Evolutionary conservation across 352 stramenopile species (phyloP).

Genomic region (Phytopythium aichiense): DNA sequence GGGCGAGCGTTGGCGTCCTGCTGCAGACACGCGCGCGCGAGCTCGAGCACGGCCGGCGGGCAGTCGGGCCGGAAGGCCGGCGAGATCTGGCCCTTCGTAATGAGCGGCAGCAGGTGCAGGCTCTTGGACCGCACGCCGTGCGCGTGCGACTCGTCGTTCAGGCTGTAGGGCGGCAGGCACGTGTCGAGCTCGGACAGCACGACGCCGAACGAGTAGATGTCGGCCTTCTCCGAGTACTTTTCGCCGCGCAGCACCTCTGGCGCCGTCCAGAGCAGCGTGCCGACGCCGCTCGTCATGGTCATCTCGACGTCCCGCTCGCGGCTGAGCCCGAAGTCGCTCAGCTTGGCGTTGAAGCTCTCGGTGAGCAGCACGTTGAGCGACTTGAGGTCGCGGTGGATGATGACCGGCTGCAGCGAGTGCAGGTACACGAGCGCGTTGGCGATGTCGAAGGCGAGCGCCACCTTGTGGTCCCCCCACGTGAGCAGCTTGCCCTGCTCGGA

Average conservation of each 20-base stretch:
- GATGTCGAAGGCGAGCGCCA: slow-evolving; percentile 31
- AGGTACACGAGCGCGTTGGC: slow-evolving; percentile 53
- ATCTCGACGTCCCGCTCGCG: slow-evolving; percentile 18
- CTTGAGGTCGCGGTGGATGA: slow-evolving; percentile 73
- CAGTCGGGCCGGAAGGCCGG: slow-evolving; percentile 37
- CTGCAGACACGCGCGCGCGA: slow-evolving; percentile 33
- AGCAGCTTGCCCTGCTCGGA: slow-evolving; percentile 24
- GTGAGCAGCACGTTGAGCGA: slow-evolving; percentile 51
- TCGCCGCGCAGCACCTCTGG: slow-evolving; percentile 10
- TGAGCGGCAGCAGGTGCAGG: slow-evolving; percentile 39
- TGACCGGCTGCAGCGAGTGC: slow-evolving; percentile 52
- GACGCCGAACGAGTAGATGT: too few species aligned
- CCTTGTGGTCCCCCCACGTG: slow-evolving; percentile 37
- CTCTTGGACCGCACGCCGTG: slow-evolving; percentile 28
- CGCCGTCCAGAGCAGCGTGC: slow-evolving; percentile 8
- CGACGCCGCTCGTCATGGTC: slow-evolving; percentile 17
- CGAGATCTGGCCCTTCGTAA: slow-evolving; percentile 30
- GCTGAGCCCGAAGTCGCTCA: slow-evolving; percentile 40
- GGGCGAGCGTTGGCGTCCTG: slow-evolving; percentile 31
- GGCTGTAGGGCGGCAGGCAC: slow-evolving; percentile 32
- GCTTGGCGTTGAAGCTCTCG: slow-evolving; percentile 5
- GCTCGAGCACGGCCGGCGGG: slow-evolving; percentile 26
- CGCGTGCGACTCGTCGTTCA: slow-evolving; percentile 18
- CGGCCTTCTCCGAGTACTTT: slow-evolving; percentile 8
- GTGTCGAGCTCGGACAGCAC: slow-evolving; percentile 17